Evolutionary conservation across 169 alveolate species (phyloP).

Genomic region (Plasmodium vinckei): DNA sequence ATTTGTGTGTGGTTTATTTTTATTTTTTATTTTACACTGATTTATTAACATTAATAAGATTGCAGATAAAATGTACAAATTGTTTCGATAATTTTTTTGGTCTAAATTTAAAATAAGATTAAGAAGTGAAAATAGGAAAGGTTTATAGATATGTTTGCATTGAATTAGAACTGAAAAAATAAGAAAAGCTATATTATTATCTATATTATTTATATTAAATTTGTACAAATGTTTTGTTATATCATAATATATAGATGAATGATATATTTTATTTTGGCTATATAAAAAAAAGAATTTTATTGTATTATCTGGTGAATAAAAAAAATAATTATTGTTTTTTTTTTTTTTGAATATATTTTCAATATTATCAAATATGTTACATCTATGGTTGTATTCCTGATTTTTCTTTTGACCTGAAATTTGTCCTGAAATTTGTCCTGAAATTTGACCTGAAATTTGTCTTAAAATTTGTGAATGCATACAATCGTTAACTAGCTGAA

Average conservation of each 20-base stretch:
- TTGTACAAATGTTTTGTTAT: constrained; percentile 22
- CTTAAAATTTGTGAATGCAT: too few species aligned
- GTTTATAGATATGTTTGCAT: constrained; percentile 29
- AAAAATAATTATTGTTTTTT: background rate
- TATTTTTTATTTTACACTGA: constrained; percentile 6
- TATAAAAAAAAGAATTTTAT: constrained; percentile 18
- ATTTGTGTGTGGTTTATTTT: background rate
- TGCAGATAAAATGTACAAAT: constrained; percentile 15
- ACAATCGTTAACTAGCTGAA: too few species aligned
- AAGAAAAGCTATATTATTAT: constrained; percentile 3
- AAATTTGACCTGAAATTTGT: background rate
- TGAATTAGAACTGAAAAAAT: constrained; percentile 13
- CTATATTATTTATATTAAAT: constrained; percentile 14
- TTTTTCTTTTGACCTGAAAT: background rate
- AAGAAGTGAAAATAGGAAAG: background rate
- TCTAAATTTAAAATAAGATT: background rate
- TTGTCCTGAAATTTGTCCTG: background rate
- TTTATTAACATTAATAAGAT: constrained; percentile 15
- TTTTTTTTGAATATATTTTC: constrained; percentile 28
- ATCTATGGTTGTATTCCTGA: background rate
- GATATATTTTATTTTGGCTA: constrained; percentile 33
- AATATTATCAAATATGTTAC: constrained; percentile 10
- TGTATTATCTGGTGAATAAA: constrained; percentile 12
- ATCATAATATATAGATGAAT: constrained; percentile 21
- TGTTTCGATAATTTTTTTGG: background rate